Evolutionary conservation across 208 protist genomes (phyloP).

Genomic region (Crithidia expoeki): DNA sequence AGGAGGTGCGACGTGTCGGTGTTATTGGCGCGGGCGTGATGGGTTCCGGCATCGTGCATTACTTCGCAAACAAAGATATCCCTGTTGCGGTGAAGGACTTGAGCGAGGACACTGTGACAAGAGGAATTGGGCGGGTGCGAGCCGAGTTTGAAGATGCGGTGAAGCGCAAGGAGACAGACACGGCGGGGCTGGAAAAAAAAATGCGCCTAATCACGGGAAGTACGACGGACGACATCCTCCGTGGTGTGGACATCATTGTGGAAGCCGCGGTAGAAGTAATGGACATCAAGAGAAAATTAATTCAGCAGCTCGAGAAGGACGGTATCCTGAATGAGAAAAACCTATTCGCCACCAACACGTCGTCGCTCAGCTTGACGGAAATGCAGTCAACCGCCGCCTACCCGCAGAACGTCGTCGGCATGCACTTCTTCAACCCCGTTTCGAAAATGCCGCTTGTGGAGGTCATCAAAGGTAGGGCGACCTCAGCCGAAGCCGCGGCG

Average conservation of each 20-base stretch:
- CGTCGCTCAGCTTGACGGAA: conserved; percentile 90
- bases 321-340: conserved; percentile 54
- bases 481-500: conserved; percentile 71
- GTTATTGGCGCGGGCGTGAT: conserved; percentile 89
- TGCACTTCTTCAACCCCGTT: conserved; percentile 96
- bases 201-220: conserved; percentile 68
- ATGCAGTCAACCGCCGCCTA: conserved; percentile 76
- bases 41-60: conserved; percentile 88
- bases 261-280: conserved; percentile 94
- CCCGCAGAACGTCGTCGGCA: conserved; percentile 89
- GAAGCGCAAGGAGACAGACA: conserved; percentile 66
- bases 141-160: conserved; percentile 65
- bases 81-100: conserved; percentile 77
- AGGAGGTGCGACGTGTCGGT: conserved; percentile 47
- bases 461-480: conserved; percentile 88
- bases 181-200: conserved; percentile 44
- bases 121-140: conserved; percentile 65
- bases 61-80: conserved; percentile 78
- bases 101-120: conserved; percentile 70
- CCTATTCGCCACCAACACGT: conserved; percentile 95
- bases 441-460: conserved; percentile 94
- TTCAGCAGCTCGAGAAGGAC: conserved; percentile 79
- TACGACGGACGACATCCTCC: conserved; percentile 56
- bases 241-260: conserved; percentile 81
- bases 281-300: conserved; percentile 91